Percentiles rank a stretch among this genome's conserved stretches.
Conservation (phyloP, 306 rosid genomes). For the Quercus robur region DNA sequence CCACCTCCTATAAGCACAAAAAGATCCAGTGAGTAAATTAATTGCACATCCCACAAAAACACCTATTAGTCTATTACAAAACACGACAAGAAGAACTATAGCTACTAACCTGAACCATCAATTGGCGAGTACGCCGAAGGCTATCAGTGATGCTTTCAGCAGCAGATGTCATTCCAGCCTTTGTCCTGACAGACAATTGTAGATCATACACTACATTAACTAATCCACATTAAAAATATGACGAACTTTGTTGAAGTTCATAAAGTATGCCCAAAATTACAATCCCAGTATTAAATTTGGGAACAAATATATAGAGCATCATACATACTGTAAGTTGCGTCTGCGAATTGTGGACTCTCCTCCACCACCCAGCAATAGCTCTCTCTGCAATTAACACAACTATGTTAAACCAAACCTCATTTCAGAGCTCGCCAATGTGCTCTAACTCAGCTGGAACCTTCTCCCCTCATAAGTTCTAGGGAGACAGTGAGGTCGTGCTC, state of each 20-base stretch:
- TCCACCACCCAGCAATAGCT: constrained; percentile 86
- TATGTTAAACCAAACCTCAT: constrained; percentile 2
- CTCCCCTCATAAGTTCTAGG: too few species aligned
- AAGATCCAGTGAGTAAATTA: constrained; percentile 14
- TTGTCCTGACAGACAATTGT: constrained; percentile 55
- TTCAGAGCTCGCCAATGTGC: constrained; percentile 1
- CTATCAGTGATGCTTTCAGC: constrained; percentile 93
- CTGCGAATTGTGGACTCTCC: constrained; percentile 85
- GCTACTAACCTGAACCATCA: constrained; percentile 81
- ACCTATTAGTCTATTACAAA: not conserved
- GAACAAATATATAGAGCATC: not conserved
- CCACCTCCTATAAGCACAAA: constrained; percentile 69
- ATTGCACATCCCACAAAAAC: not conserved
- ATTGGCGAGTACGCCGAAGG: constrained; percentile 87
- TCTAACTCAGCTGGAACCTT: too few species aligned
- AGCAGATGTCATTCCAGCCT: constrained; percentile 93
- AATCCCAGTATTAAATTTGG: not conserved
- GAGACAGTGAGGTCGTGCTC: too few species aligned
- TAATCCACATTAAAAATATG: constrained; percentile 6
- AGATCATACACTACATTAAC: constrained; percentile 8
- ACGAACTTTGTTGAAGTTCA: not conserved
- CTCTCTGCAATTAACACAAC: constrained; percentile 55
- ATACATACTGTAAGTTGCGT: constrained; percentile 80
- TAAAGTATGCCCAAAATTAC: constrained; percentile 1
- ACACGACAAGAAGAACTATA: not conserved